Percentiles rank a stretch among this genome's conserved stretches.
Evolutionary conservation across 164 flowering plant species (phyloP).

Genomic region (Umbellularia californica): DNA sequence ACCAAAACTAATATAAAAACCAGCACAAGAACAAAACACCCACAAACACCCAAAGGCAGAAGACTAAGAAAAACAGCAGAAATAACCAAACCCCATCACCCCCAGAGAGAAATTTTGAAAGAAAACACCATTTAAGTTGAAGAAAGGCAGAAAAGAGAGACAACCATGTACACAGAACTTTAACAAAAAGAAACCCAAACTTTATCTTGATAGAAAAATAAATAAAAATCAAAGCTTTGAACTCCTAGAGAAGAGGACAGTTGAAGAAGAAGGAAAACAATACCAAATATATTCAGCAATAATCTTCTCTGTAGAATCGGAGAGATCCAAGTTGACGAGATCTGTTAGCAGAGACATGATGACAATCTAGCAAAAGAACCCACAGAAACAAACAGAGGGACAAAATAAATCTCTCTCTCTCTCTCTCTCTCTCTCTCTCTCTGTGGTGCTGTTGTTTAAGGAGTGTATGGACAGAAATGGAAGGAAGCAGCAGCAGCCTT

Average conservation of each 20-base stretch:
- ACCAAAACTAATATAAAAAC: neutral
- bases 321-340: constrained; percentile 62
- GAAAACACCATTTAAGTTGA: neutral
- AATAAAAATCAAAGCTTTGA: neutral
- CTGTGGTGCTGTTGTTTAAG: neutral
- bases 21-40: neutral
- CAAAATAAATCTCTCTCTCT: neutral
- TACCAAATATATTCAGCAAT: constrained; percentile 86
- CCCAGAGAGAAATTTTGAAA: neutral
- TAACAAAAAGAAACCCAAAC: neutral
- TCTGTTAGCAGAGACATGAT: constrained; percentile 56
- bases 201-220: neutral
- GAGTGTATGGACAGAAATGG: neutral
- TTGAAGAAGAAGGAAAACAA: neutral
- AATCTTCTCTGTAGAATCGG: constrained; percentile 45
- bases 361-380: neutral
- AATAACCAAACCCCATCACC: neutral
- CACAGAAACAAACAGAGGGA: neutral
- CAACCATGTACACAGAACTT: neutral
- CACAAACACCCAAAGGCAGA: neutral
- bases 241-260: neutral
- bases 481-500: neutral
- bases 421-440: neutral
- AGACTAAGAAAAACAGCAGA: neutral
- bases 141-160: neutral